Evolutionary conservation across 768 basidiomycete genomes (phyloP).

Genomic region (Lentinula aciculospora): DNA sequence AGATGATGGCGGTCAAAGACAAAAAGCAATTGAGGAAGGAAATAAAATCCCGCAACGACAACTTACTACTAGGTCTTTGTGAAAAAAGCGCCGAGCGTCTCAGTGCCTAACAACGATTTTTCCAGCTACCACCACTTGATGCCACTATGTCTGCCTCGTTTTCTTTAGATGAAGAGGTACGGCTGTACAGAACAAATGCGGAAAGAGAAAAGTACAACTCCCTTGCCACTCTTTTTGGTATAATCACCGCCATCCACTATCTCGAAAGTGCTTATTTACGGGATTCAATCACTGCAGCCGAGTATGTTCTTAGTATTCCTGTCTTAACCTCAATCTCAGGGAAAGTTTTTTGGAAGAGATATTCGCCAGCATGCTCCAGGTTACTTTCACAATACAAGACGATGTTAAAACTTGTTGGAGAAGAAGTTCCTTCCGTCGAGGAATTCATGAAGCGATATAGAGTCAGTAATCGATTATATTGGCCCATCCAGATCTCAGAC

Average conservation of each 20-base stretch:
- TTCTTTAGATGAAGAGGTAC: slow-evolving; percentile 87
- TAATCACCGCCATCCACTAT: slow-evolving; percentile 89
- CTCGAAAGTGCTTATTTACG: slow-evolving; percentile 94
- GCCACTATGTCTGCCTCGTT: slow-evolving; percentile 30
- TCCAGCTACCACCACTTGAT: not conserved
- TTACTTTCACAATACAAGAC: slow-evolving; percentile 97
- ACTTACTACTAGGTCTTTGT: not conserved
- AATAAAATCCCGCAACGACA: too few species aligned
- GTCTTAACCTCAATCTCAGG: slow-evolving; percentile 13
- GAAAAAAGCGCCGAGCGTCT: not conserved
- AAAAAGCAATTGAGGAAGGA: not conserved
- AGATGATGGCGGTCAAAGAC: not conserved
- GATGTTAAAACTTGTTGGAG: slow-evolving; percentile 91
- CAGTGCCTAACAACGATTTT: not conserved
- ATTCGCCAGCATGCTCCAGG: slow-evolving; percentile 92
- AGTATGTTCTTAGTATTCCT: slow-evolving; percentile 48
- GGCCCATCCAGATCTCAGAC: not conserved
- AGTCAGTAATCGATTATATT: slow-evolving; percentile 33
- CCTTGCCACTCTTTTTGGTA: slow-evolving; percentile 85
- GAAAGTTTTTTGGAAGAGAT: slow-evolving; percentile 56
- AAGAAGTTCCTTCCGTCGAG: slow-evolving; percentile 80
- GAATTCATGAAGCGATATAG: slow-evolving; percentile 87
- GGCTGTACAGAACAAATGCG: slow-evolving; percentile 80
- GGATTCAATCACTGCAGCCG: slow-evolving; percentile 83
- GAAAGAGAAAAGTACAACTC: slow-evolving; percentile 88